These are phyloP conservation scores for Monascus ruber DNA, from an alignment of 2,329 filamentous ascomycete species.

Conservation along the genomic window DNA sequence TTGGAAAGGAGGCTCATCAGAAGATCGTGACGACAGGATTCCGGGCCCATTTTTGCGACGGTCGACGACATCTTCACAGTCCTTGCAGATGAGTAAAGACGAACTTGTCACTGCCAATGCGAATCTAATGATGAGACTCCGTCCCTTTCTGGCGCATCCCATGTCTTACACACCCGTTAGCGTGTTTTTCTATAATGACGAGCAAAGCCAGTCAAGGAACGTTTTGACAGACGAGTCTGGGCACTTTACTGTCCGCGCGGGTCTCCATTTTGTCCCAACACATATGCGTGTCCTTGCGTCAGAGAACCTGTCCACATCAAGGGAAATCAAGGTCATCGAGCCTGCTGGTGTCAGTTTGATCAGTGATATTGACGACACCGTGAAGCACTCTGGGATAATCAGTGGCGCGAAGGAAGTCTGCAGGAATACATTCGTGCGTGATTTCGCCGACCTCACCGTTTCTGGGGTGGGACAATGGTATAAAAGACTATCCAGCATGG, in stretches of 20 bases:
- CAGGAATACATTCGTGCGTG: constrained; percentile 85
- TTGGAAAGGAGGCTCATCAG: constrained; percentile 53
- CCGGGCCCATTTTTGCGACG: constrained; percentile 12
- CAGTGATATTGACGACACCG: constrained; percentile 94
- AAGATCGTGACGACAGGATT: constrained; percentile 12
- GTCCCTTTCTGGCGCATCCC: constrained; percentile 81
- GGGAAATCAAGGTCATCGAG: constrained; percentile 66
- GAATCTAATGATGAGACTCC: constrained; percentile 76
- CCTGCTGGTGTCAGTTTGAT: constrained; percentile 78
- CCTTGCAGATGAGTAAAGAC: constrained; percentile 50
- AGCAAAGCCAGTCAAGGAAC: constrained; percentile 69
- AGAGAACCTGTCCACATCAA: constrained; percentile 69
- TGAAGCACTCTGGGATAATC: constrained; percentile 88
- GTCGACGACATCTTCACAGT: constrained; percentile 35
- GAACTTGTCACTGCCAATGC: constrained; percentile 72
- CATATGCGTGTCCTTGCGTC: constrained; percentile 79
- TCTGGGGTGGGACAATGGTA: constrained; percentile 91
- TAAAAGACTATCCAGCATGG: constrained; percentile 59
- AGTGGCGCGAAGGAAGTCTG: constrained; percentile 88
- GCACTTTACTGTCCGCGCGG: constrained; percentile 70
- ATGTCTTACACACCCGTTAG: constrained; percentile 68
- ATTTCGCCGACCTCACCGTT: constrained; percentile 68
- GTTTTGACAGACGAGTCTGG: constrained; percentile 78
- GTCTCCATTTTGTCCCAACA: constrained; percentile 81
- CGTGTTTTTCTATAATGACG: constrained; percentile 87